These are phyloP conservation scores for Kodamaea fukazawae DNA, from an alignment of 805 yeast genomes.

Conservation along the genomic window DNA sequence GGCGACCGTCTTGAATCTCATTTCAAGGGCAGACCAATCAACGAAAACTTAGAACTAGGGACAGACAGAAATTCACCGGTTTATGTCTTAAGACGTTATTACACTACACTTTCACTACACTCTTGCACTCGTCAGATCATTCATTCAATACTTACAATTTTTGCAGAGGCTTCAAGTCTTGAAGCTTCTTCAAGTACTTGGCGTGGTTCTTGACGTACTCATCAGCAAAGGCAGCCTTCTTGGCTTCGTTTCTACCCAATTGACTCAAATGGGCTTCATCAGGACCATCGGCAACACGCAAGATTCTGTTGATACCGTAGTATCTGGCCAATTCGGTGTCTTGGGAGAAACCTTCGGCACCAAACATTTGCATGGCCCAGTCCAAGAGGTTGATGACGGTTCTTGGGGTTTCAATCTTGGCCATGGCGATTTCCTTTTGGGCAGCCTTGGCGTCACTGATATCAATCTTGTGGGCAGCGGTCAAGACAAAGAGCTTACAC, in stretches of 20 bases:
- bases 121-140: no score
- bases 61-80: no score
- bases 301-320: constrained; percentile 52
- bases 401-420: constrained; percentile 61
- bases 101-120: no score
- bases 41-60: no score
- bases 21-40: no score
- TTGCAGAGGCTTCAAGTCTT: constrained; percentile 20
- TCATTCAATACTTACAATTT: constrained; percentile 21
- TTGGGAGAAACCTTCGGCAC: constrained; percentile 63
- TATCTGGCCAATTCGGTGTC: constrained; percentile 56
- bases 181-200: constrained; percentile 17
- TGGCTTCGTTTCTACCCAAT: constrained; percentile 49
- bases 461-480: constrained; percentile 62
- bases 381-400: constrained; percentile 51
- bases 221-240: constrained; percentile 35
- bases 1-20: no score
- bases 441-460: constrained; percentile 53
- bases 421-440: constrained; percentile 55
- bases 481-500: constrained; percentile 52
- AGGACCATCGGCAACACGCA: constrained; percentile 68
- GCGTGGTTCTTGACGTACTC: constrained; percentile 29
- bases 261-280: constrained; percentile 64
- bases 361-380: constrained; percentile 63
- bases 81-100: no score